A percentile compares a stretch with the other conserved stretches of the same genome.
phyloP scores from a whole-genome alignment of 208 protist species.

The Trypanosoma cruzi region DNA sequence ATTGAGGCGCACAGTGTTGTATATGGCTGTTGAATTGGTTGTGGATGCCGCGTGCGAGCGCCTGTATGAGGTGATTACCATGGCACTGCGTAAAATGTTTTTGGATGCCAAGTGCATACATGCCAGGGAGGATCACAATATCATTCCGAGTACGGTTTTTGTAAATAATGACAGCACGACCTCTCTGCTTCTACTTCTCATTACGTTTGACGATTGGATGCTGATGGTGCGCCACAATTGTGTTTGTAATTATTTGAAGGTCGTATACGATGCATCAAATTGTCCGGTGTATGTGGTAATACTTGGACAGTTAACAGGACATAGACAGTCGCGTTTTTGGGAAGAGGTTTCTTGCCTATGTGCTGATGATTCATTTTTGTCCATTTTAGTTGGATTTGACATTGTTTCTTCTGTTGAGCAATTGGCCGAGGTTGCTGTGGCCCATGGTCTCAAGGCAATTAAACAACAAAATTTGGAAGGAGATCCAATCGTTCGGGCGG shows the following conservation, averaged over 20 bases:
- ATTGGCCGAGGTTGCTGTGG: slow-evolving; percentile 31
- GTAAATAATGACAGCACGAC: background rate
- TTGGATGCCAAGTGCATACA: background rate
- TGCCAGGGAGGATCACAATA: slow-evolving; percentile 16
- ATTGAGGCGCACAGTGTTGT: background rate
- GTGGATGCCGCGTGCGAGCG: slow-evolving; percentile 23
- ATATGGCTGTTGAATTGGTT: slow-evolving; percentile 14
- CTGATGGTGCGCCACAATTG: slow-evolving; percentile 27
- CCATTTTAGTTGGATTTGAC: slow-evolving; percentile 23
- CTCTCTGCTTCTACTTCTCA: slow-evolving; percentile 17
- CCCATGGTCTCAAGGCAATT: slow-evolving; percentile 45
- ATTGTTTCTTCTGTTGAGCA: slow-evolving; percentile 9
- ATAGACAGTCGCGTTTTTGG: slow-evolving; percentile 22
- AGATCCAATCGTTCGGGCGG: slow-evolving; percentile 54
- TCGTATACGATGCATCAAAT: slow-evolving; percentile 1
- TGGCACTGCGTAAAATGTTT: background rate
- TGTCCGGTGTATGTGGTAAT: slow-evolving; percentile 25
- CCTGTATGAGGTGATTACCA: slow-evolving; percentile 18
- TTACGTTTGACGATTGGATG: slow-evolving; percentile 23
- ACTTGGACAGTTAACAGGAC: slow-evolving; percentile 14
- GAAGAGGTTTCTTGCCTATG: slow-evolving; percentile 21
- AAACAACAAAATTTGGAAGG: slow-evolving; percentile 33
- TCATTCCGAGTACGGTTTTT: slow-evolving; percentile 19
- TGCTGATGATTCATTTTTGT: slow-evolving; percentile 10
- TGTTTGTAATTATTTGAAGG: slow-evolving; percentile 18